phyloP scores from a whole-genome alignment of 768 basidiomycete species.

The Clitopilus passeckerianus region DNA sequence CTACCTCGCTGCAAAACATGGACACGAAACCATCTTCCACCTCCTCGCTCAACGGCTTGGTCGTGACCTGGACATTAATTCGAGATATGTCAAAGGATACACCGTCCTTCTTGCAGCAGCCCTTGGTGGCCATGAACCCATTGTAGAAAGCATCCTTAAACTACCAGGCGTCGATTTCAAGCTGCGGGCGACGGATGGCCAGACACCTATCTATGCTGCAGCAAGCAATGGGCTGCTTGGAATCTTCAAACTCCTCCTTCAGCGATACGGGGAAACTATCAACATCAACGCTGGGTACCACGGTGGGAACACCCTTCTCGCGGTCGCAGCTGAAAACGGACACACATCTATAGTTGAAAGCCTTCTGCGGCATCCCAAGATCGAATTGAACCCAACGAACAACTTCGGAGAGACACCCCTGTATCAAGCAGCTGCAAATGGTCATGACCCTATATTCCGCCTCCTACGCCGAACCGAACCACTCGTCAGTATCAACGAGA shows the following conservation, averaged over 20 bases:
- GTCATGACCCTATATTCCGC: neutral
- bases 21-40: neutral
- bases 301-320: neutral
- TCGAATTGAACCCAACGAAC: neutral
- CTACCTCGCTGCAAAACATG: neutral
- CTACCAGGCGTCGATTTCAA: neutral
- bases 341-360: neutral
- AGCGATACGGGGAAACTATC: neutral
- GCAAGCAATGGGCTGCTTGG: neutral
- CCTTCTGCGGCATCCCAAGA: neutral
- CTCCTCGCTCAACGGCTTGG: neutral
- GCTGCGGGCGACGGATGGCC: neutral
- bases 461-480: neutral
- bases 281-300: neutral
- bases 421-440: neutral
- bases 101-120: neutral
- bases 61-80: neutral
- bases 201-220: neutral
- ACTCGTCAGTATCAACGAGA: neutral
- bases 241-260: neutral
- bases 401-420: neutral
- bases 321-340: neutral
- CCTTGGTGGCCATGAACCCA: neutral
- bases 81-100: neutral
- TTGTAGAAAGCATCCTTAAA: neutral